phyloP scores from a whole-genome alignment of 768 basidiomycete species.

The Pleurotus cornucopiae region DNA sequence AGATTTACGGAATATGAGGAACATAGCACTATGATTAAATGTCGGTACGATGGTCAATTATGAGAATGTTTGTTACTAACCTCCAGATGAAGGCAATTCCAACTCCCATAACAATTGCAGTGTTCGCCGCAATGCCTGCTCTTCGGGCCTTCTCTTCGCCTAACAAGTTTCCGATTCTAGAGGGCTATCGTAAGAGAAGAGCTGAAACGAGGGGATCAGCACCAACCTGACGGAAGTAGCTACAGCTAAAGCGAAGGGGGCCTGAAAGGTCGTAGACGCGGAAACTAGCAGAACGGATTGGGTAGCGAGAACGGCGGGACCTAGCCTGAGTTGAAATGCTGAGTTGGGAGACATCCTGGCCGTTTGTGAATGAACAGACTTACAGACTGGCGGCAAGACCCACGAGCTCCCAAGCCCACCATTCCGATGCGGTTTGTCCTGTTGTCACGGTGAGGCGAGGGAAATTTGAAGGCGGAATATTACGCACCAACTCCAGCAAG shows the following conservation, averaged over 20 bases:
- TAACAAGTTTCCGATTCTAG: constrained; percentile 82
- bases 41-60: background rate
- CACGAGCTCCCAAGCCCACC: constrained; percentile 96
- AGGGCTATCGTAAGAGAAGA: background rate
- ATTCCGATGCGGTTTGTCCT: constrained; percentile 83
- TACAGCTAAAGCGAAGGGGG: constrained; percentile 77
- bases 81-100: constrained; percentile 61
- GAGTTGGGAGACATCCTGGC: no score
- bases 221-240: constrained; percentile 81
- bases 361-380: constrained; percentile 9
- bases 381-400: constrained; percentile 52
- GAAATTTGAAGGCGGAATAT: background rate
- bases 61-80: constrained; percentile 22
- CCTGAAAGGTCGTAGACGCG: constrained; percentile 74
- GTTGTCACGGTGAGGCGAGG: background rate
- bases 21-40: constrained; percentile 36
- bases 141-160: constrained; percentile 75
- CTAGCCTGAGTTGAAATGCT: constrained; percentile 44
- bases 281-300: constrained; percentile 85
- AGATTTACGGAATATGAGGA: constrained; percentile 54
- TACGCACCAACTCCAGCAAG: constrained; percentile 71
- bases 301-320: constrained; percentile 77
- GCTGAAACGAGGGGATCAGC: background rate
- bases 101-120: constrained; percentile 64
- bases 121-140: constrained; percentile 63